Evolutionary conservation across 495 filamentous ascomycete species (phyloP).

Genomic region (Sphaerosporella brunnea): DNA sequence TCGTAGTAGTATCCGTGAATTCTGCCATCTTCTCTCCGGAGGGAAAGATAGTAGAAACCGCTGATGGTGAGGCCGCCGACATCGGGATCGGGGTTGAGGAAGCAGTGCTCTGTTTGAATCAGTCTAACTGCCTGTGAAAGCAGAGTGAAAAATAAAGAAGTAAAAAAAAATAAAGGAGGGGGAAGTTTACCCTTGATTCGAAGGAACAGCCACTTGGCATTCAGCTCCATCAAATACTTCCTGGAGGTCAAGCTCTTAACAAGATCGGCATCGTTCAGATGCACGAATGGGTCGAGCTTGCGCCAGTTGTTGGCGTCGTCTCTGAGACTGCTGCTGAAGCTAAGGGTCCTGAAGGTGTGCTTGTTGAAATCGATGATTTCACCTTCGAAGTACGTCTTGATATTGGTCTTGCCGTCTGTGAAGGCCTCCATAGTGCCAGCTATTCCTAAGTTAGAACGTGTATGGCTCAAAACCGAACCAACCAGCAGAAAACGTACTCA

Average conservation of each 20-base stretch:
- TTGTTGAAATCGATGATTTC: constrained; percentile 60
- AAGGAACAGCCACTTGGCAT: constrained; percentile 47
- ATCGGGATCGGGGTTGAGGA: constrained; percentile 40
- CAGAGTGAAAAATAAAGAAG: no score
- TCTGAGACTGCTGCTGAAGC: constrained; percentile 40
- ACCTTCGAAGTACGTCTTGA: constrained; percentile 57
- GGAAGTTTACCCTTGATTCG: constrained; percentile 47
- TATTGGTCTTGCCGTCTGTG: constrained; percentile 51
- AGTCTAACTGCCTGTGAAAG: no score
- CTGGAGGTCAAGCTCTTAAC: constrained; percentile 41
- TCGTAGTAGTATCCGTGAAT: constrained; percentile 61
- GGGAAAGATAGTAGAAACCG: constrained; percentile 58
- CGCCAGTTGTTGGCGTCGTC: constrained; percentile 57
- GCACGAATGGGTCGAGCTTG: constrained; percentile 47
- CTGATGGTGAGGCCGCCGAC: constrained; percentile 43
- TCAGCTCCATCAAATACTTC: constrained; percentile 29
- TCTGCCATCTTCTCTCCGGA: constrained; percentile 41
- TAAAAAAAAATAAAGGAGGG: no score
- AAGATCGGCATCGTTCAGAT: constrained; percentile 40
- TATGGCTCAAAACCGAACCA: constrained; percentile 10
- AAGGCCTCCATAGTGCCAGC: constrained; percentile 63
- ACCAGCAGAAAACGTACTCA: constrained; percentile 19
- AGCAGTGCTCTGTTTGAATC: constrained; percentile 54
- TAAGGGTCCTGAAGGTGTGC: constrained; percentile 50
- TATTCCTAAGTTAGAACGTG: constrained; percentile 7